Evolutionary conservation across 257 asterid genomes (phyloP), one percentile per base, ranked within the genome.

Genomic region (Plantago ovata): DNA sequence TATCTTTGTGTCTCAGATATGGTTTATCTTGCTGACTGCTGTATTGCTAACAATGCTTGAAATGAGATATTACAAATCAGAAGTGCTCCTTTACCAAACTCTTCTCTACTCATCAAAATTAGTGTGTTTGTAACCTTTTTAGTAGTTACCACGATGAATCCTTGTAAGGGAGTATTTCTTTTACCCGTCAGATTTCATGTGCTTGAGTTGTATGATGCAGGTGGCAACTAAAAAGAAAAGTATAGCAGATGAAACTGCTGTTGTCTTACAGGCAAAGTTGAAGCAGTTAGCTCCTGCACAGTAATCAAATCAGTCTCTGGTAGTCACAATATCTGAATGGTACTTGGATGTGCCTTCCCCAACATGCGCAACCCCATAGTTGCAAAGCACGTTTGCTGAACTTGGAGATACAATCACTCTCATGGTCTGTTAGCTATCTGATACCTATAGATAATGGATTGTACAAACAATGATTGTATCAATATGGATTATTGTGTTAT

Each of bases 181-280:
- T 60, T 53, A 47, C 16, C 50, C 45, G 19, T 57, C 52, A 20
- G n/a, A 52, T 41, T 48, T 3, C 16, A 54, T 60, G 38, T 38
- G 38, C 32, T 28, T 62, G 59, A 52, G n/a, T 53, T n/a, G 38
- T 43, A 21, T 50, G 60, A 53, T 69, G 77, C 93, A 89, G 95
- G 93, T 86, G 38, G 85, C 95, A 2, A 49, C 89, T 6, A 84
- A 84, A 75, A 82, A 89, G 93, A 86, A 78, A 74, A 71, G 84
- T 60, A 71, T 86, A 68, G 93, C 93, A 24, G 95, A 86, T 64
- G 97, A 89, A 69, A 84, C 80, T 13, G 90, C 90, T 41, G 76
- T 81, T 40, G 78, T 84, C 56, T 79, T 89, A 72, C 95, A 82
- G 75, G 93, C 90, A 14, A 86, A 87, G 68, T 48, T 84, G 78